phyloP scores from a whole-genome alignment of 805 yeast species.

The Lachancea lanzarotensis region DNA sequence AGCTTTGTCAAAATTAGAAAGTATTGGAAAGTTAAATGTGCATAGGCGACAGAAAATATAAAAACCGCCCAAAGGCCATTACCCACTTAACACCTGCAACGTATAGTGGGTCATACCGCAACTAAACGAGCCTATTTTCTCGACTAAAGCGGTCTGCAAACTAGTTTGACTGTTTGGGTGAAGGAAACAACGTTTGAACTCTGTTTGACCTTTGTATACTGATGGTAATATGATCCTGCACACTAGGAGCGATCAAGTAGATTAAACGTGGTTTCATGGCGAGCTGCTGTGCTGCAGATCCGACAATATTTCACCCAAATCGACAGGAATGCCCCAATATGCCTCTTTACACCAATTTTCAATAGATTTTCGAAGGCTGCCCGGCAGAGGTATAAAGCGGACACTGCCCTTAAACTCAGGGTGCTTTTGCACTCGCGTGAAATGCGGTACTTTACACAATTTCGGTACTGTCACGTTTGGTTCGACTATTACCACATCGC shows the following conservation, averaged over 20 bases:
- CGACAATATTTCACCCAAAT: neutral
- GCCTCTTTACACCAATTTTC: constrained; percentile 9
- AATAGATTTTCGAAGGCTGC: constrained; percentile 5
- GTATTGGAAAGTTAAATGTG: neutral
- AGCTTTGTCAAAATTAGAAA: neutral
- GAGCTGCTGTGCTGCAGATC: neutral
- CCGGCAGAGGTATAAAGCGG: constrained; percentile 1
- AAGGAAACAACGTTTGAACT: no score
- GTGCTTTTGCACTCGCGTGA: constrained; percentile 7
- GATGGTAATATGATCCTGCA: no score
- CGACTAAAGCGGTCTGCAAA: no score
- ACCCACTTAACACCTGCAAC: no score
- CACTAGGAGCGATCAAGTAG: neutral
- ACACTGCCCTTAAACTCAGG: constrained; percentile 1
- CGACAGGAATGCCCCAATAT: constrained; percentile 7
- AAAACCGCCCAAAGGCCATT: no score
- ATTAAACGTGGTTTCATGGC: neutral
- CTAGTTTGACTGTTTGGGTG: no score
- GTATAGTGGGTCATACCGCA: no score
- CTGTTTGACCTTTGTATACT: no score
- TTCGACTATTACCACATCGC: constrained; percentile 10
- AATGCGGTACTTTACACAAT: constrained; percentile 9
- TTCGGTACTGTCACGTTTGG: constrained; percentile 8
- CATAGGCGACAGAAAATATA: no score
- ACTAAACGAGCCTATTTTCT: no score